Evolutionary conservation across 306 rosid species (phyloP), one percentile per base, ranked within the genome.

Genomic region (Cicer judaicum): DNA sequence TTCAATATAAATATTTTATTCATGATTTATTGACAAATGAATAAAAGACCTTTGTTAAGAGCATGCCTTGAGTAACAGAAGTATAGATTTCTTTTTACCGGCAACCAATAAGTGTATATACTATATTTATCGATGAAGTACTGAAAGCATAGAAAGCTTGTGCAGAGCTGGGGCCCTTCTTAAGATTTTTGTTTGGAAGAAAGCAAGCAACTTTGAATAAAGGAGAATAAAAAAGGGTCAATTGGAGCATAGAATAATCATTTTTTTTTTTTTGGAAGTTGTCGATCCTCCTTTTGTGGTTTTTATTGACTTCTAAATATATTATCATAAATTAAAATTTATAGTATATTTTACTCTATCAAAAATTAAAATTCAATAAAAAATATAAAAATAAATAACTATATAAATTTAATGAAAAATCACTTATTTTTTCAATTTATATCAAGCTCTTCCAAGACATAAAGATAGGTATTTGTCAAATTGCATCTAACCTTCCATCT

Each of bases 81-180:
- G 40, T 44, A 64, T 15, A 16, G 9, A 64, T 10, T 0, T 24
- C 2, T 24, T 24, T 24, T 24, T 21, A 0, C 2, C 0, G 29
- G 29, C 29, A 24, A 24, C 3, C 29, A 24, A 24, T 2, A 21
- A 24, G 29, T 24, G 29, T 24, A 24, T 24, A 24, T 24, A 24
- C 29, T 24, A 24, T 24, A 24, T 24, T 42, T 8, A 38, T 15
- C 2, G 9, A 64, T 64, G 42, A 41, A 5, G n/a, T 4, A 43
- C 34, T 13, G 0, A 36, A 16, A 43, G 18, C 57, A 41, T 8
- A 75, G 0, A 1, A 64, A 12, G 13, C 7, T 21, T 5, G 44
- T 18, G 42, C 10, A 6, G n/a, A 41, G 34, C 15, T 42, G n/a
- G 78, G 75, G 71, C 54, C 78, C 72, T 43, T 52, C 7, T 9